Evolutionary conservation across 129 eudicot genomes (phyloP), one percentile per base, ranked within the genome.

Genomic region (Tanacetum coccineum): DNA sequence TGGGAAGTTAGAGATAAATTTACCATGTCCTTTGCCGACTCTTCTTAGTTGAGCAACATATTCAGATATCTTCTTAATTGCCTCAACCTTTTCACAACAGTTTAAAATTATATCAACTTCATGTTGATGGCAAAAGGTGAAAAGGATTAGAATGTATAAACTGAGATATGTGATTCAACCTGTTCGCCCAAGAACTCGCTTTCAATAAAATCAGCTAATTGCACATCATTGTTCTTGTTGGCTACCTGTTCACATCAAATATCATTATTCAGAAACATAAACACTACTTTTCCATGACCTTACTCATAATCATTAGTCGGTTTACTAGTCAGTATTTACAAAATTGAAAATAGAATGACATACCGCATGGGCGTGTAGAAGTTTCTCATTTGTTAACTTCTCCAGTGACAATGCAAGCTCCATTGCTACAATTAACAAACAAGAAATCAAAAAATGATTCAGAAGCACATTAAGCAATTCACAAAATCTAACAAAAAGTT

Each of bases 21-120:
- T 88, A 93, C 98, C 98, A 75, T 93, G 98, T 77, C 98, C 98
- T 81, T 93, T 88, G 79, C 98, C 96, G 39, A 93, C 83, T 77
- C 98, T 82, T 72, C 98, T 82, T 66, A 93, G 78, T 80, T 93
- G 98, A 56, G 98, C 98, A 51, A 93, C 98, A 73, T 93, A 93
- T 74, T 93, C 98, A 42, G 98, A 88, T 49, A 93, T 88, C 78
- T 75, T 84, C 86, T 88, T 93, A 15, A 93, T 93, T 10, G 98
- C 84, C 72, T 93, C 98, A 67, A 93, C 96, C 98, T 92, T n/a
- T 73, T 57, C 32, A 30, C 39, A 28, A 66, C 39, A 77, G 45
- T 10, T 36, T 1, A 46, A 74, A 65, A 14, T 13, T 17, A 14
- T 11, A 51, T 58, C 62, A 66, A 13, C 18, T 14, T 66, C 9